Evolutionary conservation across 192 early-diverging fungal species (phyloP), one percentile per base, ranked within the genome.

Genomic region (Phycomyces blakesleeanus): DNA sequence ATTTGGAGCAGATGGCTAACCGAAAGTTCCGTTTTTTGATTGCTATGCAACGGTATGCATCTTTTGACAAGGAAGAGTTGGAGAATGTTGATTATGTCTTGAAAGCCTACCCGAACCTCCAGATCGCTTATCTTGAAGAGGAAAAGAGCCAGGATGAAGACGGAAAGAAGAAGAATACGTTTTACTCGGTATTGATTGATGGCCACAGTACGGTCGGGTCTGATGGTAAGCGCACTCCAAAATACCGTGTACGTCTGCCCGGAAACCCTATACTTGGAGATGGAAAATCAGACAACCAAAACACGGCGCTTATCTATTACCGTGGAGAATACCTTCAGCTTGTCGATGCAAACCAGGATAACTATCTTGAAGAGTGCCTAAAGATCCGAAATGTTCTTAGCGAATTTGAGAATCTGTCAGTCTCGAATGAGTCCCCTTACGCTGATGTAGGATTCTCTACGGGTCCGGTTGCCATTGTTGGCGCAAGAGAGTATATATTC

Each of bases 221-320:
- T 7, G 79, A 92, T 42, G 89, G 91, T 25, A 82, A 78, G 40
- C 87, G 89, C 67, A 89, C 83, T 57, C 91, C 91, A 25, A 85
- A 84, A 66, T 92, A 87, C 65, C 83, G 86, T 39, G 85, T 93
- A 21, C 82, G 87, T 59, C 75, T 93, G 20, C 91, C 91, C 7
- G 91, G 91, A 7, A 87, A 90, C 70, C 90, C 93, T 16, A 93
- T 94, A 61, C 76, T 95, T n/a, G 93, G 93, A 20, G 92, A 95
- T 70, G 93, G 93, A 54, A 95, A 95, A 80, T 87, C 90, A 0
- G 92, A 92, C 71, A 95, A 95, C 76, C 93, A 93, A 76, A 93
- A 92, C 75, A 90, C 91, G 59, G 79, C 90, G 14, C 79, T 95
- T 20, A 85, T 92, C 27, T 95, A 90, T 55, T 82, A 85, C 29